These are phyloP conservation scores for Trichoderma semiorbis DNA, from an alignment of 2,329 filamentous ascomycete species.

Conservation along the genomic window DNA sequence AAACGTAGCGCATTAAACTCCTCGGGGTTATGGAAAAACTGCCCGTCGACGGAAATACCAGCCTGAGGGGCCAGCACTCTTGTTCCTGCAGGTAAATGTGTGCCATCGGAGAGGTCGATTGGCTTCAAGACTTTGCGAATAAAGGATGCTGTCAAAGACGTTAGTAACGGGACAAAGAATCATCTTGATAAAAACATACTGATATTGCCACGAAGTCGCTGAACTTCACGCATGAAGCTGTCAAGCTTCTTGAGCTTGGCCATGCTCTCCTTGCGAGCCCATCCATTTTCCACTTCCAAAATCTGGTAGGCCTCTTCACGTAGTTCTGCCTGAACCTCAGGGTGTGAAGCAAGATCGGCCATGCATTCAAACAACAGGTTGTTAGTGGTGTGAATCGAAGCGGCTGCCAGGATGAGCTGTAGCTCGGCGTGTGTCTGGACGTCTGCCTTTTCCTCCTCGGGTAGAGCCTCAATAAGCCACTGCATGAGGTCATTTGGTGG, in stretches of 20 bases:
- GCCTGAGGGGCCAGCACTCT: slow-evolving; percentile 41
- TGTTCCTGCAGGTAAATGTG: slow-evolving; percentile 41
- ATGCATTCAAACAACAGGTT: slow-evolving; percentile 46
- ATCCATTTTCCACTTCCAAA: slow-evolving; percentile 40
- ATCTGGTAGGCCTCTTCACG: slow-evolving; percentile 46
- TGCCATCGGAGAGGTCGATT: slow-evolving; percentile 45
- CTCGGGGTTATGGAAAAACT: slow-evolving; percentile 39
- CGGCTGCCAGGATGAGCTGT: slow-evolving; percentile 43
- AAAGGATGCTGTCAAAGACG: slow-evolving; percentile 36
- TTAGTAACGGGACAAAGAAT: slow-evolving; percentile 19
- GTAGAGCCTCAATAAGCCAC: slow-evolving; percentile 43
- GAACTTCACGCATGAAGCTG: slow-evolving; percentile 47
- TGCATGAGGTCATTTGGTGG: slow-evolving; percentile 42
- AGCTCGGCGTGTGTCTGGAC: slow-evolving; percentile 39
- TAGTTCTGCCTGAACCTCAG: slow-evolving; percentile 46
- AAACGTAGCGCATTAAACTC: slow-evolving; percentile 49
- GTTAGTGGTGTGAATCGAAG: slow-evolving; percentile 45
- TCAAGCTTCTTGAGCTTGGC: slow-evolving; percentile 45
- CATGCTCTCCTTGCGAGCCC: slow-evolving; percentile 42
- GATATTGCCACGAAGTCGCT: slow-evolving; percentile 40
- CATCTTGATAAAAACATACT: slow-evolving; percentile 30
- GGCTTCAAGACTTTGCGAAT: slow-evolving; percentile 45
- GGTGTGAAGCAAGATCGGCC: slow-evolving; percentile 47
- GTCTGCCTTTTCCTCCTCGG: slow-evolving; percentile 38
- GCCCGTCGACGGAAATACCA: slow-evolving; percentile 40